phyloP scores from a whole-genome alignment of 2,329 filamentous ascomycete species.

The Tolypocladium inflatum region DNA sequence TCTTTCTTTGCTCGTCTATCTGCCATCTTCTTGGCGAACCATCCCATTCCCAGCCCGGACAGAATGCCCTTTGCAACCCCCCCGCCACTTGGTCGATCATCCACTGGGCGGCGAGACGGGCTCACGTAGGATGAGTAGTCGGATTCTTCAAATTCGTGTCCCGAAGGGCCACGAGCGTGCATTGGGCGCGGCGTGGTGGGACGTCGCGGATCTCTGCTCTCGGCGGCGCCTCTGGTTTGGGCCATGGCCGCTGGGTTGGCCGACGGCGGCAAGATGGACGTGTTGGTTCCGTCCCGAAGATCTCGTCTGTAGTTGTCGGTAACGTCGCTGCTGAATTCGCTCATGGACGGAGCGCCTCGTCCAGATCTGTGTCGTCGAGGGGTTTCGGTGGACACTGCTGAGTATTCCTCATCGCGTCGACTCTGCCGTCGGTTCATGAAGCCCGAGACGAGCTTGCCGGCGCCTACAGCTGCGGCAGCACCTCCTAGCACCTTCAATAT shows the following conservation, averaged over 20 bases:
- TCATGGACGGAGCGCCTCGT: constrained; percentile 29
- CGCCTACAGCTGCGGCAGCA: constrained; percentile 52
- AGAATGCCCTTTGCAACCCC: constrained; percentile 47
- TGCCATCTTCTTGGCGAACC: constrained; percentile 56
- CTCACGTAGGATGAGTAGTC: constrained; percentile 53
- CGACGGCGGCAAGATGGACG: constrained; percentile 37
- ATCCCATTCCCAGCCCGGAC: constrained; percentile 57
- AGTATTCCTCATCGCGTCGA: constrained; percentile 49
- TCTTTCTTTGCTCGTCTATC: constrained; percentile 40
- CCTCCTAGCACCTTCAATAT: constrained; percentile 52
- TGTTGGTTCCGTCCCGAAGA: constrained; percentile 16
- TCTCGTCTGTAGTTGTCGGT: constrained; percentile 20
- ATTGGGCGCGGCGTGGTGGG: constrained; percentile 39
- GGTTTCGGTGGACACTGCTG: constrained; percentile 52
- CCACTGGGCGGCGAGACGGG: constrained; percentile 47
- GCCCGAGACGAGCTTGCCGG: constrained; percentile 50
- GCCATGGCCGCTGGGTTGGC: constrained; percentile 33
- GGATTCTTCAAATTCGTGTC: constrained; percentile 39
- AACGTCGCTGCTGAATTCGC: constrained; percentile 43
- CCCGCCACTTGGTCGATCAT: constrained; percentile 32
- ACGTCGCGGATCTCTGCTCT: constrained; percentile 23
- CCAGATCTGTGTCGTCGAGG: constrained; percentile 37
- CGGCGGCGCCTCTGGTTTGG: constrained; percentile 36
- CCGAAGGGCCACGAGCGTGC: constrained; percentile 32
- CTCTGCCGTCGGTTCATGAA: constrained; percentile 44